Evolutionary conservation across 345 rosid genomes (phyloP).

Genomic region (Euclidium syriacum): DNA sequence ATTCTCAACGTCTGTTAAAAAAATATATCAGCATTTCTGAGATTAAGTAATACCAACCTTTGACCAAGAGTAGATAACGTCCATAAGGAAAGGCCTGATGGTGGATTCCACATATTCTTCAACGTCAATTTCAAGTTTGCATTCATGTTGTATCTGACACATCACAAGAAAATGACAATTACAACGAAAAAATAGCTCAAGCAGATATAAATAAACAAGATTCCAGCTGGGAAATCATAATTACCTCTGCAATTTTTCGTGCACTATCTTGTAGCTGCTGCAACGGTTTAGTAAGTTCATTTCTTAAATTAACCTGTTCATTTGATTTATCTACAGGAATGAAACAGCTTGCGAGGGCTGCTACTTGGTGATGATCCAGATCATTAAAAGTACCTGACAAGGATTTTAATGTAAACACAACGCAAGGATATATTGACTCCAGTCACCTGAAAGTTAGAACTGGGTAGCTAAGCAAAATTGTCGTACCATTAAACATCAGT

Average conservation of each 20-base stretch:
- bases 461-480: background rate
- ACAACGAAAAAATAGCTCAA: background rate
- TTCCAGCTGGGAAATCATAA: background rate
- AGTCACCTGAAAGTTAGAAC: constrained; percentile 1
- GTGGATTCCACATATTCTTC: constrained; percentile 97
- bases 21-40: background rate
- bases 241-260: constrained; percentile 92
- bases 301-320: constrained; percentile 80
- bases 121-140: constrained; percentile 84
- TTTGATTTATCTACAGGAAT: constrained; percentile 93
- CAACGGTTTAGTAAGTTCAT: constrained; percentile 83
- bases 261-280: constrained; percentile 98
- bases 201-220: background rate
- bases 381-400: constrained; percentile 86
- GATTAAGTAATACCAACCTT: constrained; percentile 49
- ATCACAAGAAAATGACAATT: constrained; percentile 1
- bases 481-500: constrained; percentile 90
- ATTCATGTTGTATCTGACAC: constrained; percentile 87
- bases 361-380: constrained; percentile 96
- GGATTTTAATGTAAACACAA: constrained; percentile 12
- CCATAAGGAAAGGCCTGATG: constrained; percentile 90
- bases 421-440: background rate
- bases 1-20: background rate
- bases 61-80: constrained; percentile 96
- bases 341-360: constrained; percentile 98